Percentiles rank a stretch among this genome's conserved stretches.
phyloP scores from a whole-genome alignment of 1,284 basidiomycete species.

The Macrocystidia cucumis region DNA sequence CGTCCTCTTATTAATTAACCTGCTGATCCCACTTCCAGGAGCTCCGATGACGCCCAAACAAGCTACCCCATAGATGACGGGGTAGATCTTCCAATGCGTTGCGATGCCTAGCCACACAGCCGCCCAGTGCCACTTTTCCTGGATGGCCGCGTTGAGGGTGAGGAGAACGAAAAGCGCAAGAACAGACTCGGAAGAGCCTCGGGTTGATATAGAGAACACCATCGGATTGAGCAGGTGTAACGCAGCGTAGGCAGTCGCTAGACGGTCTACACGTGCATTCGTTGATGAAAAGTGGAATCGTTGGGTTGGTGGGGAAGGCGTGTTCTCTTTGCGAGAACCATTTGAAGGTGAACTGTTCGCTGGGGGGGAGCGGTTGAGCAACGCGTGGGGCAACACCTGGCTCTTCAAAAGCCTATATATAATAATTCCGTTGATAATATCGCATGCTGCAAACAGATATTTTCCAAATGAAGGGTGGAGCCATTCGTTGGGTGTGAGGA shows the following conservation, averaged over 20 bases:
- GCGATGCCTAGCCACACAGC: slow-evolving; percentile 73
- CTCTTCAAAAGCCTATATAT: slow-evolving; percentile 65
- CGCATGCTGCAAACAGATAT: slow-evolving; percentile 81
- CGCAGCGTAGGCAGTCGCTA: slow-evolving; percentile 48
- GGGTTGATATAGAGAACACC: slow-evolving; percentile 92
- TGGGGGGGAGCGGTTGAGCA: too few relatives aligned
- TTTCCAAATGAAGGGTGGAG: slow-evolving; percentile 85
- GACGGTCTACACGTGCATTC: slow-evolving; percentile 11
- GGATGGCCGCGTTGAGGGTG: slow-evolving; percentile 57
- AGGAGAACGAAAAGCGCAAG: slow-evolving; percentile 77
- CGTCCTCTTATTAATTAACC: slow-evolving; percentile 47
- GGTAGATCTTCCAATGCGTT: slow-evolving; percentile 95
- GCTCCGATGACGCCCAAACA: slow-evolving; percentile 61
- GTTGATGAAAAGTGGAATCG: not conserved
- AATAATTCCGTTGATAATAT: slow-evolving; percentile 75
- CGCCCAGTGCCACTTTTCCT: slow-evolving; percentile 46
- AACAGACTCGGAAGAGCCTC: slow-evolving; percentile 91
- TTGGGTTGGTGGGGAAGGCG: not conserved
- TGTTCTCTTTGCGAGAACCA: too few relatives aligned
- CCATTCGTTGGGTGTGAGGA: slow-evolving; percentile 77
- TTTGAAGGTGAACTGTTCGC: too few relatives aligned
- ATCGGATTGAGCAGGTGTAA: slow-evolving; percentile 87
- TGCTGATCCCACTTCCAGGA: slow-evolving; percentile 24
- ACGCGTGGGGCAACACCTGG: slow-evolving; percentile 30
- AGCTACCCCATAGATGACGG: slow-evolving; percentile 81